A percentile compares a stretch with the other conserved stretches of the same genome.
Conservation (phyloP, 768 basidiomycete genomes). For the Hygrophoropsis aurantiaca region DNA sequence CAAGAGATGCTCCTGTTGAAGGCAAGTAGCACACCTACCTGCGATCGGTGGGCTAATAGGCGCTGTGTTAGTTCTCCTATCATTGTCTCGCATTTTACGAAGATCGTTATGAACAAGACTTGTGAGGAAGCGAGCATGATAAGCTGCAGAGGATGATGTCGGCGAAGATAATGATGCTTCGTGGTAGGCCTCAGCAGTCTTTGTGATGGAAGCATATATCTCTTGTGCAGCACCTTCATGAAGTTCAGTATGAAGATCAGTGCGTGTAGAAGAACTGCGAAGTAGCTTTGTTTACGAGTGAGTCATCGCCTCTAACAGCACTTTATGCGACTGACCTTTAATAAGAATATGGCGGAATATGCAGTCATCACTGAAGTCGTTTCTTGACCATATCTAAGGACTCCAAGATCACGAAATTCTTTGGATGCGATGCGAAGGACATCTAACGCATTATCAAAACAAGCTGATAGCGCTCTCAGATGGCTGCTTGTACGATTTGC, state of each 20-base stretch:
- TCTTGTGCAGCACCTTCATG: slow-evolving; percentile 61
- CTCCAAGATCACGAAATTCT: slow-evolving; percentile 71
- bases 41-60: slow-evolving; percentile 4
- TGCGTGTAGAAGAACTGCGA: slow-evolving; percentile 56
- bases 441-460: slow-evolving; percentile 73
- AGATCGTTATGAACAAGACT: slow-evolving; percentile 65
- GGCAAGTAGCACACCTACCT: slow-evolving; percentile 12
- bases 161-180: slow-evolving; percentile 64
- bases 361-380: slow-evolving; percentile 85
- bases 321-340: slow-evolving; percentile 52
- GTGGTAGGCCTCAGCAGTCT: slow-evolving; percentile 77
- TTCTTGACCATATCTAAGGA: slow-evolving; percentile 84
- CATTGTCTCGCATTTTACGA: slow-evolving; percentile 21
- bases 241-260: slow-evolving; percentile 60
- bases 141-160: slow-evolving; percentile 65
- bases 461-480: slow-evolving; percentile 65
- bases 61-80: too few species aligned
- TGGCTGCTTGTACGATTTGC: slow-evolving; percentile 60
- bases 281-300: slow-evolving; percentile 50
- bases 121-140: slow-evolving; percentile 78
- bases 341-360: slow-evolving; percentile 77
- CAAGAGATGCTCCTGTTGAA: neutral
- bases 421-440: slow-evolving; percentile 69
- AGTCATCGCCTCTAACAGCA: slow-evolving; percentile 5
- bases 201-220: slow-evolving; percentile 62